phyloP scores from a whole-genome alignment of 2,329 filamentous ascomycete genomes.

The Atkinsonella hypoxylon region DNA sequence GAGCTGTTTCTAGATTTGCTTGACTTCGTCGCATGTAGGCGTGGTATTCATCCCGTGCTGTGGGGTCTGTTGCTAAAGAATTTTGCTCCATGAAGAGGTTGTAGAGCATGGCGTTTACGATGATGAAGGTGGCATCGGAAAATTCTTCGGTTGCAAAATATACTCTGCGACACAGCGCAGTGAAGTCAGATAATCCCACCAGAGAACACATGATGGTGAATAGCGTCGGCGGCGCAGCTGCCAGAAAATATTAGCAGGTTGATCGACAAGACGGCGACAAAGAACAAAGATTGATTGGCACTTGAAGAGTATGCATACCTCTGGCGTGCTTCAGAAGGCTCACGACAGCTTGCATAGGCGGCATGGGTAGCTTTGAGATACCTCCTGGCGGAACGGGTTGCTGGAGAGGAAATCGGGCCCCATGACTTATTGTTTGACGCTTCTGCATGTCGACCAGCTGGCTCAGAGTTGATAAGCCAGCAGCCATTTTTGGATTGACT shows the following conservation, averaged over 20 bases:
- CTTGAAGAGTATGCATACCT: conserved; percentile 16
- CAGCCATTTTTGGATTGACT: conserved; percentile 37
- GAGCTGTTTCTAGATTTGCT: conserved; percentile 36
- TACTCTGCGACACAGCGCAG: conserved; percentile 34
- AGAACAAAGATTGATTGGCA: too few species aligned
- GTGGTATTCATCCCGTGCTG: conserved; percentile 23
- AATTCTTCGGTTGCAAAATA: conserved; percentile 42
- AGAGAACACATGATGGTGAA: conserved; percentile 39
- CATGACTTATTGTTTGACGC: conserved; percentile 25
- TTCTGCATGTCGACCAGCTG: conserved; percentile 42
- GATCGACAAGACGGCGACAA: background rate
- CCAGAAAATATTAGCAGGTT: background rate
- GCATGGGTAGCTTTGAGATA: conserved; percentile 40
- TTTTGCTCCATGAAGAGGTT: conserved; percentile 37
- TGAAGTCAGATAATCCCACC: conserved; percentile 36
- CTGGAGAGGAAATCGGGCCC: conserved; percentile 33
- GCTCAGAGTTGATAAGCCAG: conserved; percentile 37
- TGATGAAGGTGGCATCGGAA: conserved; percentile 36
- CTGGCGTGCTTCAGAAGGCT: conserved; percentile 36
- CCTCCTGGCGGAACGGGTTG: conserved; percentile 32
- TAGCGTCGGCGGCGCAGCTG: conserved; percentile 34
- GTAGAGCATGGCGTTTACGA: conserved; percentile 36
- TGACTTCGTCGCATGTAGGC: conserved; percentile 29
- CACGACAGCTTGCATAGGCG: conserved; percentile 39
- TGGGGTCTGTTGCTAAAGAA: conserved; percentile 21